Evolutionary conservation across 23 red algal species (phyloP).

Genomic region (Gracilaria gracilis): DNA sequence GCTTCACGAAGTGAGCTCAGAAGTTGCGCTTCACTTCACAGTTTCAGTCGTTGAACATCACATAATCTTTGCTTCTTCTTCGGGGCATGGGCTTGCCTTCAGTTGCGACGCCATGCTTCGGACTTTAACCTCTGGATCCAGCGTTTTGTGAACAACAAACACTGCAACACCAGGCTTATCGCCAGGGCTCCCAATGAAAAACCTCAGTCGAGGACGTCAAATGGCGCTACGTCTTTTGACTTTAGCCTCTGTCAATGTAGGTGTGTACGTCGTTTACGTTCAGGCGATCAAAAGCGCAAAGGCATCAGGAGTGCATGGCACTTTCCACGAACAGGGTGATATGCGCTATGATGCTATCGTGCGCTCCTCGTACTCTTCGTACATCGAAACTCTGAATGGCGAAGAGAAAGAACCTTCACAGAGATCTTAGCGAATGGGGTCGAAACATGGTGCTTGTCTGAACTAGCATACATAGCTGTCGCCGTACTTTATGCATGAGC

Average conservation of each 20-base stretch:
- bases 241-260: slow-evolving; percentile 16
- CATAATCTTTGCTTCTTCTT: no score
- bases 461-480: no score
- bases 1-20: no score
- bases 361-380: slow-evolving; percentile 15
- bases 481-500: no score
- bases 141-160: neutral
- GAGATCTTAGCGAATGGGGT: neutral
- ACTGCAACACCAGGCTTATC: neutral
- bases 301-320: slow-evolving; percentile 30
- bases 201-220: slow-evolving; percentile 1
- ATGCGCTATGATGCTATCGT: slow-evolving; percentile 35
- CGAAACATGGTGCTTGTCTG: no score
- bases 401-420: neutral
- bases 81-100: no score
- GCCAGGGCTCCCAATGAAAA: neutral
- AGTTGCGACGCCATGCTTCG: no score
- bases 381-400: neutral
- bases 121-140: no score
- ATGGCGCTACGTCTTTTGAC: slow-evolving; percentile 16
- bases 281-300: slow-evolving; percentile 42
- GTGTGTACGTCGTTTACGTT: slow-evolving; percentile 45
- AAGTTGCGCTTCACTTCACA: no score
- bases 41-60: no score
- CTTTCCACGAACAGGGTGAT: slow-evolving; percentile 25